These are phyloP conservation scores for Calycina herbarum DNA, from an alignment of 2,329 filamentous ascomycete genomes.

Conservation along the genomic window DNA sequence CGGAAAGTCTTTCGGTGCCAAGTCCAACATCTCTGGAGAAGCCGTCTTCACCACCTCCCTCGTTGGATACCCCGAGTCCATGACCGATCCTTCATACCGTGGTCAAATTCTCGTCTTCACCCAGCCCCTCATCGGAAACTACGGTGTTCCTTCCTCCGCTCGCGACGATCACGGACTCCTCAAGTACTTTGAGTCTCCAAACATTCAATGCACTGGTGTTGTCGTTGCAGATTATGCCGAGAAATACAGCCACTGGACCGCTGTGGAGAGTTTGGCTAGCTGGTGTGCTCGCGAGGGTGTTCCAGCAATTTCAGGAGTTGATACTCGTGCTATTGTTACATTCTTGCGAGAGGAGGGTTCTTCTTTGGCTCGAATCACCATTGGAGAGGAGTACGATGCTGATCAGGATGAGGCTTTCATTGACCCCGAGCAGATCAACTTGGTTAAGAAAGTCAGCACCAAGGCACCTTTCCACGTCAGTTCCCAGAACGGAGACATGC, in stretches of 20 bases:
- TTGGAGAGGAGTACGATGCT: slow-evolving; percentile 97
- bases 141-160: slow-evolving; percentile 85
- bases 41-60: slow-evolving; percentile 98
- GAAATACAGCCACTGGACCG: slow-evolving; percentile 98
- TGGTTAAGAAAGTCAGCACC: slow-evolving; percentile 94
- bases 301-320: slow-evolving; percentile 92
- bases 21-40: slow-evolving; percentile 95
- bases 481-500: slow-evolving; percentile 77
- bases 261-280: slow-evolving; percentile 85
- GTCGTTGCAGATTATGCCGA: slow-evolving; percentile 93
- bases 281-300: slow-evolving; percentile 98
- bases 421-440: slow-evolving; percentile 94
- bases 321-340: slow-evolving; percentile 95
- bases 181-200: slow-evolving; percentile 97
- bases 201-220: slow-evolving; percentile 94
- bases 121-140: slow-evolving; percentile 96
- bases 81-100: slow-evolving; percentile 84
- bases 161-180: slow-evolving; percentile 87
- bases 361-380: slow-evolving; percentile 88
- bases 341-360: slow-evolving; percentile 95
- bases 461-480: slow-evolving; percentile 97
- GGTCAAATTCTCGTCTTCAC: slow-evolving; percentile 98
- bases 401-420: slow-evolving; percentile 96
- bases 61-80: slow-evolving; percentile 95
- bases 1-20: slow-evolving; percentile 94